Evolutionary conservation across 2,329 filamentous ascomycete species (phyloP).

Genomic region (Capronia epimyces): DNA sequence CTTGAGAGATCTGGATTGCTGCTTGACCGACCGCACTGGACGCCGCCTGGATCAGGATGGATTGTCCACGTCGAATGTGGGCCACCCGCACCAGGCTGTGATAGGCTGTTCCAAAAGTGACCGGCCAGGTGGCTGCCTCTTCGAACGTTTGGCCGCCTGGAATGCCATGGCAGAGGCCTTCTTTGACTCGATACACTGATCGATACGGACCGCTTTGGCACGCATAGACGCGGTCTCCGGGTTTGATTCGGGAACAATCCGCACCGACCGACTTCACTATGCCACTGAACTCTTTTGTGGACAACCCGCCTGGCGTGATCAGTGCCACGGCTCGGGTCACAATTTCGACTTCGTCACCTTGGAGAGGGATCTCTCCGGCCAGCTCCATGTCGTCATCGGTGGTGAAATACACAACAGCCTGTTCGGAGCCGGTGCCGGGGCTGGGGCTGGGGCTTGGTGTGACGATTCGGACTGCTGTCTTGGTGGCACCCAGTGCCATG

Average conservation of each 20-base stretch:
- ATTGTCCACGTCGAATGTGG: slow-evolving; percentile 18
- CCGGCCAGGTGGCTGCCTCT: slow-evolving; percentile 29
- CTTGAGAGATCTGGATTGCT: slow-evolving; percentile 29
- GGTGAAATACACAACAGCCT: no score
- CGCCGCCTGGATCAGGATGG: slow-evolving; percentile 28
- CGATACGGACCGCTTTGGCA: neutral
- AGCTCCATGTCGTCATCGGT: no score
- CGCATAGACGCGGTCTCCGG: slow-evolving; percentile 33
- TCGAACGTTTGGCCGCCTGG: slow-evolving; percentile 16
- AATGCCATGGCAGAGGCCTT: neutral
- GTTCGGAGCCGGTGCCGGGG: no score
- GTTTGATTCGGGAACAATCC: slow-evolving; percentile 29
- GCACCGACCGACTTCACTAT: slow-evolving; percentile 33
- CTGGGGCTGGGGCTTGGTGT: no score
- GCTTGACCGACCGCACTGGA: slow-evolving; percentile 26
- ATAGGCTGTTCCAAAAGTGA: slow-evolving; percentile 30
- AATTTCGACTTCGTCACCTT: no score
- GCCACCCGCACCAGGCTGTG: slow-evolving; percentile 31
- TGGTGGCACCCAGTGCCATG: no score
- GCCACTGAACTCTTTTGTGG: slow-evolving; percentile 36
- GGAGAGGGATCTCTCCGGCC: no score
- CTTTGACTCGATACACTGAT: neutral
- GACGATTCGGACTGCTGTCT: no score
- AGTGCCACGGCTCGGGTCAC: no score
- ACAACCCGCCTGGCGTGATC: slow-evolving; percentile 30